phyloP scores from a whole-genome alignment of 2,329 filamentous ascomycete species.

The Phyllosticta capitalensis region DNA sequence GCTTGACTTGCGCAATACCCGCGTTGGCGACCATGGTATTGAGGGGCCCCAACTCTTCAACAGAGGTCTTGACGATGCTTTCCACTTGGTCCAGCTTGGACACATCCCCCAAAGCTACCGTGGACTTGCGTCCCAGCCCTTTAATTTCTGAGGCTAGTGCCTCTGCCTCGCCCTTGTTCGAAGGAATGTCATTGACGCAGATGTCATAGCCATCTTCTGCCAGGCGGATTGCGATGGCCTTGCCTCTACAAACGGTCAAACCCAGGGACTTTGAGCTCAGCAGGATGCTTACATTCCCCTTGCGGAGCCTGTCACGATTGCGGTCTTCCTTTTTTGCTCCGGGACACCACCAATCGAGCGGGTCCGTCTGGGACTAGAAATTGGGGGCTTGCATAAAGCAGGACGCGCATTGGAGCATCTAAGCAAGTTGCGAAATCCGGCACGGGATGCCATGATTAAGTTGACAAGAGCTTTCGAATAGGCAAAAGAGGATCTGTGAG shows the following conservation, averaged over 20 bases:
- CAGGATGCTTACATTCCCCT: slow-evolving; percentile 25
- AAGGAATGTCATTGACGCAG: slow-evolving; percentile 53
- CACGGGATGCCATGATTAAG: slow-evolving; percentile 13
- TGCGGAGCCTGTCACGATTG: slow-evolving; percentile 30
- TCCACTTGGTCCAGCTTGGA: slow-evolving; percentile 46
- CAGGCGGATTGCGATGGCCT: slow-evolving; percentile 53
- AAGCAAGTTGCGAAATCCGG: slow-evolving; percentile 17
- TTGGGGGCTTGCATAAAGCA: slow-evolving; percentile 11
- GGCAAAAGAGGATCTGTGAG: not conserved
- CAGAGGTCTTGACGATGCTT: slow-evolving; percentile 42
- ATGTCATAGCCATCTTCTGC: slow-evolving; percentile 57
- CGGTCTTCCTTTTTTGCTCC: slow-evolving; percentile 20
- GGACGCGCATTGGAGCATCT: slow-evolving; percentile 15
- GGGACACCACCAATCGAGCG: slow-evolving; percentile 18
- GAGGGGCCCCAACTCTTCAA: slow-evolving; percentile 44
- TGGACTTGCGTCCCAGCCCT: slow-evolving; percentile 41
- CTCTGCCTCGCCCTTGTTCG: slow-evolving; percentile 44
- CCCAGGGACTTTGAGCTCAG: not conserved
- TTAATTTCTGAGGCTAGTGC: slow-evolving; percentile 44
- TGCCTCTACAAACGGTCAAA: slow-evolving; percentile 38
- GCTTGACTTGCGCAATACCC: slow-evolving; percentile 50
- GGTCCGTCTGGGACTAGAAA: slow-evolving; percentile 15
- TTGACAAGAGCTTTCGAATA: not conserved
- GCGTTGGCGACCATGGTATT: slow-evolving; percentile 52
- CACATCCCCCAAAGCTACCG: slow-evolving; percentile 52